phyloP scores from a whole-genome alignment of 192 early-diverging fungal genomes.

The Coemansia sp. region DNA sequence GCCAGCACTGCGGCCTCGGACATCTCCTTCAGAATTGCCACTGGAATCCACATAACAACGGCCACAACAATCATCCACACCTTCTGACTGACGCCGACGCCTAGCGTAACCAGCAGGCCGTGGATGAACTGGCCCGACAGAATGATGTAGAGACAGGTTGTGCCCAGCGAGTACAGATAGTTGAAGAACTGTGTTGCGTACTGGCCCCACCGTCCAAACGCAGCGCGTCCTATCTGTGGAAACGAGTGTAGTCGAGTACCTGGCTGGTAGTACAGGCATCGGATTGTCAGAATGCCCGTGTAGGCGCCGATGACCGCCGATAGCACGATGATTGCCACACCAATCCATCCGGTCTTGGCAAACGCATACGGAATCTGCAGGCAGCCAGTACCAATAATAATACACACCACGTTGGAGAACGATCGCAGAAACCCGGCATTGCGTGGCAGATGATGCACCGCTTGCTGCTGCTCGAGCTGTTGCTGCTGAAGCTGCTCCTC shows the following conservation, averaged over 20 bases:
- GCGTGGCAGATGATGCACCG: slow-evolving; percentile 19
- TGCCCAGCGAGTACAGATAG: slow-evolving; percentile 66
- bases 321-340: slow-evolving; percentile 65
- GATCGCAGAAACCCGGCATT: slow-evolving; percentile 55
- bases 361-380: slow-evolving; percentile 82
- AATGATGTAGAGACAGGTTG: slow-evolving; percentile 67
- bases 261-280: slow-evolving; percentile 65
- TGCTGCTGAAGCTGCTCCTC: background rate
- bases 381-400: slow-evolving; percentile 79
- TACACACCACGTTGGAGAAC: slow-evolving; percentile 68
- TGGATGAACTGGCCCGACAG: slow-evolving; percentile 68
- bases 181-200: slow-evolving; percentile 64
- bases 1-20: slow-evolving; percentile 73
- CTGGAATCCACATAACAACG: slow-evolving; percentile 62
- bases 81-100: slow-evolving; percentile 48
- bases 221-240: slow-evolving; percentile 65
- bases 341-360: slow-evolving; percentile 77
- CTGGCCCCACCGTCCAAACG: slow-evolving; percentile 66
- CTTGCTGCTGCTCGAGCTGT: slow-evolving; percentile 9
- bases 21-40: slow-evolving; percentile 71
- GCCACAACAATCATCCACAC: slow-evolving; percentile 64
- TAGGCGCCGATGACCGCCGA: slow-evolving; percentile 72
- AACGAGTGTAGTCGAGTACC: slow-evolving; percentile 58
- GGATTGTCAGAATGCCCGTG: slow-evolving; percentile 71
- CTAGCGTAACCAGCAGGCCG: slow-evolving; percentile 52